These are phyloP conservation scores for Starmerella sirachaensis DNA, from an alignment of 805 yeast species.

Conservation along the genomic window DNA sequence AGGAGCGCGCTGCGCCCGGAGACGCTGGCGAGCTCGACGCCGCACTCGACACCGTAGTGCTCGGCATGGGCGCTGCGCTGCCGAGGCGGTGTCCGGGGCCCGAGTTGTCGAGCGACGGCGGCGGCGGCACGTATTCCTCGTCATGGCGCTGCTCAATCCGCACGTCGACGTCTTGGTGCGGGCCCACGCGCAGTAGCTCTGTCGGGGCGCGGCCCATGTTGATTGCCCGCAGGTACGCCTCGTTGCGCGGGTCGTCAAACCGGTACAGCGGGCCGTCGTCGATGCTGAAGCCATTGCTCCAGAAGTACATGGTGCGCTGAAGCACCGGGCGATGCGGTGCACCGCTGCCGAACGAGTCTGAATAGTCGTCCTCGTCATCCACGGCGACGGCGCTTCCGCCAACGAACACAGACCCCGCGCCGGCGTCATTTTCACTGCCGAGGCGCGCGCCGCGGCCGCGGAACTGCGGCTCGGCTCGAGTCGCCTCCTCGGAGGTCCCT, in stretches of 20 bases:
- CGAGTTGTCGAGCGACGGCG: constrained; percentile 47
- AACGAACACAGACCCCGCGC: constrained; percentile 11
- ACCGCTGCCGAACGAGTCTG: constrained; percentile 19
- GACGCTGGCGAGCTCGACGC: constrained; percentile 12
- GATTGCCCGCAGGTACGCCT: constrained; percentile 62
- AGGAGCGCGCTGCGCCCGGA: constrained; percentile 7
- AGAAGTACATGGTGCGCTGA: constrained; percentile 73
- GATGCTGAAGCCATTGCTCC: constrained; percentile 93
- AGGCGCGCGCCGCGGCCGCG: constrained; percentile 28
- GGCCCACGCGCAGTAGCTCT: constrained; percentile 63
- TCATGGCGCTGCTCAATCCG: constrained; percentile 69
- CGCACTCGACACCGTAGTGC: constrained; percentile 15
- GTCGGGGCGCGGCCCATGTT: constrained; percentile 88
- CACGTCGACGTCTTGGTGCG: constrained; percentile 90
- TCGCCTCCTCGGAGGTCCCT: constrained; percentile 13
- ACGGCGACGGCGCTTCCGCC: too few relatives aligned
- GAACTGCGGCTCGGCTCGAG: constrained; percentile 16
- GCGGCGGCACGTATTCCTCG: constrained; percentile 66
- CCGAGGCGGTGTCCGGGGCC: constrained; percentile 84
- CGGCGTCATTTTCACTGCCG: constrained; percentile 24
- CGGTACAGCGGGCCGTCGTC: constrained; percentile 80
- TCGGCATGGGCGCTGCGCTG: constrained; percentile 52
- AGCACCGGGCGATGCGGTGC: constrained; percentile 43
- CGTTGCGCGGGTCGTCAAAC: constrained; percentile 88
- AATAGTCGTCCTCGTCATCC: constrained; percentile 7